Conservation (phyloP, 169 alveolate species). For the Plasmodium knowlesi region DNA sequence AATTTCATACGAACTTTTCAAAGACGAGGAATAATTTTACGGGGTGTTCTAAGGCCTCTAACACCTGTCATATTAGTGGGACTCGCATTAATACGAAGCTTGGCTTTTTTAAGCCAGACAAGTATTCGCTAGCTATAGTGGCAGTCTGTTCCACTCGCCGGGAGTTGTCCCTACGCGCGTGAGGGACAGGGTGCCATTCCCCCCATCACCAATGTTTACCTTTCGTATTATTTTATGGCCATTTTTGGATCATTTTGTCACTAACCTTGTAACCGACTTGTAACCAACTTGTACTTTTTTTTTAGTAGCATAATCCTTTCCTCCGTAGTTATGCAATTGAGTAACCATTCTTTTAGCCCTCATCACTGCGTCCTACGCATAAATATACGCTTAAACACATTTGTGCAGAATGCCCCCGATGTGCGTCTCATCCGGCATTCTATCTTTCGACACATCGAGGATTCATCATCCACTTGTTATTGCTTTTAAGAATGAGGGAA, state of each 20-base stretch:
- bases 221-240: background rate
- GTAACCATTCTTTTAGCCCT: background rate
- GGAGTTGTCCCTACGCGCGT: background rate
- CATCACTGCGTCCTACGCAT: background rate
- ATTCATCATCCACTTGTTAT: background rate
- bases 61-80: conserved; percentile 44
- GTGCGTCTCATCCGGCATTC: background rate
- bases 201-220: background rate
- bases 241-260: background rate
- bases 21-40: conserved; percentile 57
- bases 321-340: background rate
- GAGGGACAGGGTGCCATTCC: background rate
- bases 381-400: background rate
- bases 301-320: background rate
- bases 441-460: background rate
- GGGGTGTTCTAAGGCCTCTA: conserved; percentile 23
- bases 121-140: conserved; percentile 50
- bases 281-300: background rate
- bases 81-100: conserved; percentile 43
- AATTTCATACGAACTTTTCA: conserved; percentile 71
- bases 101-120: conserved; percentile 36
- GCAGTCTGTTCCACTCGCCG: conserved; percentile 38
- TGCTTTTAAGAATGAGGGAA: background rate
- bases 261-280: background rate
- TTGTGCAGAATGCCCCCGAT: background rate